Percentiles rank a stretch among this genome's conserved stretches.
These are phyloP conservation scores for Gossypium trilobum DNA, from an alignment of 441 rosid genomes.

Conservation along the genomic window DNA sequence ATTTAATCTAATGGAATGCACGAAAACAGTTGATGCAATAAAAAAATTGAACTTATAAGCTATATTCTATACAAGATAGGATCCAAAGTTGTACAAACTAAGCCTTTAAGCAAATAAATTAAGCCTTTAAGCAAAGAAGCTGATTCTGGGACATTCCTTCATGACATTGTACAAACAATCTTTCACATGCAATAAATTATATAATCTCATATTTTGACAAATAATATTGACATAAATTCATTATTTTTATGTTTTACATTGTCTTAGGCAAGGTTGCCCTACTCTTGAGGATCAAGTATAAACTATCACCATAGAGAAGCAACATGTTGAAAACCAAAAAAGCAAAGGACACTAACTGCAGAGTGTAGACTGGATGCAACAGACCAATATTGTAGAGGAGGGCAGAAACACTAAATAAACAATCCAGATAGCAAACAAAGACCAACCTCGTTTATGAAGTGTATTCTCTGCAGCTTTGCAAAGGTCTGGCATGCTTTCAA, in stretches of 20 bases:
- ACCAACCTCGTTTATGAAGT: constrained; percentile 68
- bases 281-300: background rate
- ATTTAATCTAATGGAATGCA: background rate
- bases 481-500: constrained; percentile 57
- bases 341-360: background rate
- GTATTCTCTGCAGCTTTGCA: constrained; percentile 62
- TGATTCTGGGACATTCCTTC: background rate
- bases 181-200: constrained; percentile 2
- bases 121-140: background rate
- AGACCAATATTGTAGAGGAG: background rate
- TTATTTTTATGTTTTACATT: background rate
- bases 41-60: background rate
- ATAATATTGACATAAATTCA: background rate
- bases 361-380: background rate
- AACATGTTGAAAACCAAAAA: constrained; percentile 2
- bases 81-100: background rate
- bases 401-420: background rate
- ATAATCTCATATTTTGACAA: constrained; percentile 1
- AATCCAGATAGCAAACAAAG: background rate
- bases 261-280: background rate
- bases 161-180: background rate
- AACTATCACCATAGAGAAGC: background rate
- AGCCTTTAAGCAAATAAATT: background rate
- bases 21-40: background rate
- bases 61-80: background rate